A percentile compares a stretch with the other conserved stretches of the same genome.
These are phyloP conservation scores for Neurospora sp. DNA, from an alignment of 495 filamentous ascomycete species.

Conservation along the genomic window DNA sequence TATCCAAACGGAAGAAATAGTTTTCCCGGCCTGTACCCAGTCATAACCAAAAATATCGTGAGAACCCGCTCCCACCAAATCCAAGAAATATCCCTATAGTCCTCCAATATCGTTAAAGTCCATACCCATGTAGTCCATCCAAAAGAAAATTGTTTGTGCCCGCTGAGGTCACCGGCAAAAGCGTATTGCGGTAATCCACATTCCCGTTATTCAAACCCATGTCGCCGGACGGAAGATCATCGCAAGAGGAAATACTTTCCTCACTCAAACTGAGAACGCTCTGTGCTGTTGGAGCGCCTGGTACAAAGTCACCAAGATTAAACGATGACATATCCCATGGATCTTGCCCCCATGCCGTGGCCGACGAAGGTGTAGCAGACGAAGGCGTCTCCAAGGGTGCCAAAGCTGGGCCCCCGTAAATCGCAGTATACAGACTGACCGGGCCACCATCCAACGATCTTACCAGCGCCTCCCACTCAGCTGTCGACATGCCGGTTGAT, in stretches of 20 bases:
- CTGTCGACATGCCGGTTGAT: conserved; percentile 35
- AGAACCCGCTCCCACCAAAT: neutral
- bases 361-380: conserved; percentile 17
- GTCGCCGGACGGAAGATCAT: conserved; percentile 31
- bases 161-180: conserved; percentile 9
- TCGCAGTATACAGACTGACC: conserved; percentile 73
- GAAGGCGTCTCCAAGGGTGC: conserved; percentile 29
- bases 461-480: conserved; percentile 73
- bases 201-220: conserved; percentile 26
- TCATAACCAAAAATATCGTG: neutral
- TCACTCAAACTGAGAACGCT: conserved; percentile 70
- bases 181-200: conserved; percentile 21
- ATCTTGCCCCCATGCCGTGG: conserved; percentile 42
- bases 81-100: neutral
- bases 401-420: conserved; percentile 61
- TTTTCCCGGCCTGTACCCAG: neutral
- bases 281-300: conserved; percentile 38
- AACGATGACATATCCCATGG: conserved; percentile 43
- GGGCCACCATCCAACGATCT: conserved; percentile 67
- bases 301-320: conserved; percentile 35
- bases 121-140: conserved; percentile 9
- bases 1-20: neutral
- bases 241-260: conserved; percentile 56
- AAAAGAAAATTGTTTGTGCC: conserved; percentile 7
- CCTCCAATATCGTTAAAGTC: neutral